phyloP scores from a whole-genome alignment of 2,329 filamentous ascomycete species.

The Penicillium corylophilum region DNA sequence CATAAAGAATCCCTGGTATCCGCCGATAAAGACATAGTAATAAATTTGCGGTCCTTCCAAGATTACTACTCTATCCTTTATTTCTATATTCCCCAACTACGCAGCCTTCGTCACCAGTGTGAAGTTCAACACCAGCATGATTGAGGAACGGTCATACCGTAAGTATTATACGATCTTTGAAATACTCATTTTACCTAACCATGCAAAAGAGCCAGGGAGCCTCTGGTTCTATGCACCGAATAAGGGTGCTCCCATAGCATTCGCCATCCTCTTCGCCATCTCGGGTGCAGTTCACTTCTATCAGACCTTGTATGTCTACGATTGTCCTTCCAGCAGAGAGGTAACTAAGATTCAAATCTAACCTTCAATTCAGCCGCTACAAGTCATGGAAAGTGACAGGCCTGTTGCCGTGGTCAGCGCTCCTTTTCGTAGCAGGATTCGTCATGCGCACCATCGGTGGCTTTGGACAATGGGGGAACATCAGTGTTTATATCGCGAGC shows the following conservation, averaged over 20 bases:
- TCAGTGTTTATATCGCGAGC: conserved; percentile 40
- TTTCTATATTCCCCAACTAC: background rate
- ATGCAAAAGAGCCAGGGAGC: conserved; percentile 31
- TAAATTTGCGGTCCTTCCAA: background rate
- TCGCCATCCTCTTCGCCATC: conserved; percentile 40
- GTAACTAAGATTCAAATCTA: background rate
- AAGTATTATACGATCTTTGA: conserved; percentile 4
- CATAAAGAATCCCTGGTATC: background rate
- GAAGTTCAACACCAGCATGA: conserved; percentile 5
- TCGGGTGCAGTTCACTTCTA: conserved; percentile 41
- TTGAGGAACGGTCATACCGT: conserved; percentile 30
- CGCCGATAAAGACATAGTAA: background rate
- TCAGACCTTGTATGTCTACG: conserved; percentile 35
- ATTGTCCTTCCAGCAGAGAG: background rate
- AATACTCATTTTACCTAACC: conserved; percentile 10
- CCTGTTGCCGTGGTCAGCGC: conserved; percentile 42
- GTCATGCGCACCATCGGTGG: conserved; percentile 37
- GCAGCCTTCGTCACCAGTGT: background rate
- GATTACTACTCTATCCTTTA: background rate
- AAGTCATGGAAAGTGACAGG: conserved; percentile 44
- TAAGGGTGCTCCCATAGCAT: conserved; percentile 43
- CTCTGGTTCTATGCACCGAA: conserved; percentile 44
- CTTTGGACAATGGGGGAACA: conserved; percentile 36
- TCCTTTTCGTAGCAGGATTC: conserved; percentile 42
- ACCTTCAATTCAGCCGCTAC: conserved; percentile 30